Percentiles rank a stretch among this genome's conserved stretches.
These are phyloP conservation scores for Dryadomyces quercus-mongolicae DNA, from an alignment of 2,329 filamentous ascomycete species.

Conservation along the genomic window DNA sequence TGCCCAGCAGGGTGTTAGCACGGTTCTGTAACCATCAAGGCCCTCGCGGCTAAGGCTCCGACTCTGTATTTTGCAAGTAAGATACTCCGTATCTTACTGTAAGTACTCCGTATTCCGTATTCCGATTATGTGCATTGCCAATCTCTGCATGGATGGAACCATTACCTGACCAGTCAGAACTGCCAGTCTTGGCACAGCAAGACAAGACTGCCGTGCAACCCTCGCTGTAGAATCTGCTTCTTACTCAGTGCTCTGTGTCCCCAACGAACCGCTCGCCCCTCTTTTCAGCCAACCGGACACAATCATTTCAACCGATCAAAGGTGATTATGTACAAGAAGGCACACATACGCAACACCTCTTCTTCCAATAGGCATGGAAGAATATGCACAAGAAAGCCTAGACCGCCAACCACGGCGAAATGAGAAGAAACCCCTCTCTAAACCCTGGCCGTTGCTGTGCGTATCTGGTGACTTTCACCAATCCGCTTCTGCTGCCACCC, in stretches of 20 bases:
- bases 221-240: not conserved
- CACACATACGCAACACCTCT: not conserved
- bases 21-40: not conserved
- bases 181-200: no score
- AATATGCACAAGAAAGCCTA: not conserved
- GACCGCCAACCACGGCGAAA: not conserved
- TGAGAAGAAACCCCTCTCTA: not conserved
- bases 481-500: not conserved
- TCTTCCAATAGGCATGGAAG: not conserved
- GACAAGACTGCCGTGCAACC: not conserved
- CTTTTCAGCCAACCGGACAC: constrained; percentile 2
- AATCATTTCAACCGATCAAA: constrained; percentile 2
- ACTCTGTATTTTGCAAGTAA: not conserved
- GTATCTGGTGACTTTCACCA: not conserved
- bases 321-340: not conserved
- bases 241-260: not conserved
- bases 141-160: not conserved
- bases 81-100: not conserved
- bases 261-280: not conserved
- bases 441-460: not conserved
- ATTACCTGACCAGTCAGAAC: not conserved
- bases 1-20: no score
- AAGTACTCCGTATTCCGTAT: no score
- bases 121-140: not conserved
- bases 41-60: not conserved